phyloP scores from a whole-genome alignment of 2,329 filamentous ascomycete genomes.

The Pseudomassariella vexata region DNA sequence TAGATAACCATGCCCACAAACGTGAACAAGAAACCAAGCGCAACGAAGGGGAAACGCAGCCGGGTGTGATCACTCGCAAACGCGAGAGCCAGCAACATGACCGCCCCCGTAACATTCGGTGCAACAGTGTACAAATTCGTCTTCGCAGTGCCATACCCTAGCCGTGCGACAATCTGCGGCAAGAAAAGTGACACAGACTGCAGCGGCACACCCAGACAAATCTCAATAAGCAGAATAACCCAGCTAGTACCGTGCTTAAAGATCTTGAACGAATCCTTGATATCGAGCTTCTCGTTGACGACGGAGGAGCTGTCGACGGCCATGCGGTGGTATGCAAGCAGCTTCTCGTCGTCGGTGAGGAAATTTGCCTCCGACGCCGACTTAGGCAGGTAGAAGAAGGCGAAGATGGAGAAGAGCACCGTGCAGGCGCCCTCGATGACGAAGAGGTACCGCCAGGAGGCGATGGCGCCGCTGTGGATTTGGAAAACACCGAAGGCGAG shows the following conservation, averaged over 20 bases:
- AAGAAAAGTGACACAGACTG: slow-evolving; percentile 50
- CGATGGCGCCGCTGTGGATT: slow-evolving; percentile 7
- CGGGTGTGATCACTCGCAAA: slow-evolving; percentile 63
- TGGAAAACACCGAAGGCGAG: slow-evolving; percentile 19
- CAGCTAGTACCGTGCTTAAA: slow-evolving; percentile 45
- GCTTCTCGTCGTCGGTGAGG: slow-evolving; percentile 59
- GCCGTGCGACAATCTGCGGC: slow-evolving; percentile 46
- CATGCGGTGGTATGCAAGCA: slow-evolving; percentile 66
- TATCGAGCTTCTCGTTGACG: slow-evolving; percentile 46
- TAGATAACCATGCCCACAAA: slow-evolving; percentile 77
- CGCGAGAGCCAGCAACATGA: slow-evolving; percentile 66
- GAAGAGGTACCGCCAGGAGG: slow-evolving; percentile 17
- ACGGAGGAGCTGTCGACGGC: slow-evolving; percentile 66
- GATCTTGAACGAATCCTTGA: slow-evolving; percentile 44
- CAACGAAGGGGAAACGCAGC: slow-evolving; percentile 69
- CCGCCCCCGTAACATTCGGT: slow-evolving; percentile 69
- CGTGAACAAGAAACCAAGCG: slow-evolving; percentile 66
- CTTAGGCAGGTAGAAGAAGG: slow-evolving; percentile 63
- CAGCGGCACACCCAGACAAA: slow-evolving; percentile 54
- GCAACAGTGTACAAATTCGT: slow-evolving; percentile 81
- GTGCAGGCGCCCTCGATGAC: slow-evolving; percentile 32
- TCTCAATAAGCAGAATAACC: slow-evolving; percentile 46
- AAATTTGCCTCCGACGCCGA: slow-evolving; percentile 61
- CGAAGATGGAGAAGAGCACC: slow-evolving; percentile 56
- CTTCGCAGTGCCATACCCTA: slow-evolving; percentile 43